Conservation (phyloP, 495 filamentous ascomycete species). For the Aspergillus heteromorphus region DNA sequence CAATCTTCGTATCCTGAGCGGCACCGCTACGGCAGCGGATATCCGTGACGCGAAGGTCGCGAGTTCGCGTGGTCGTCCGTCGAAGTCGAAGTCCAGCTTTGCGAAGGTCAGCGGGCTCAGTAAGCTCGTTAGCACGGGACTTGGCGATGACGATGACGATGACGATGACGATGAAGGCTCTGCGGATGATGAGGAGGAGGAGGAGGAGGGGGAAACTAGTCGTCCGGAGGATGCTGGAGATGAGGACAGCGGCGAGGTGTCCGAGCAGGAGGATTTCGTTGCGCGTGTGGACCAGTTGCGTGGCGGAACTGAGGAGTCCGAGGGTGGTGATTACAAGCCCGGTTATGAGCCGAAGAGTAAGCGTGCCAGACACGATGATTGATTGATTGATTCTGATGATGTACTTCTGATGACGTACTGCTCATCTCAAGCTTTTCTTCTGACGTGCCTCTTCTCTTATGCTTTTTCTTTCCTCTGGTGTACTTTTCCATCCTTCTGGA, state of each 20-base stretch:
- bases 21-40: slow-evolving; percentile 23
- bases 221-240: not conserved
- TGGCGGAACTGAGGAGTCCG: slow-evolving; percentile 21
- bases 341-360: slow-evolving; percentile 7
- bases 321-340: slow-evolving; percentile 20
- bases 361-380: slow-evolving; percentile 11
- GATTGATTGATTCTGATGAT: no score
- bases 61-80: slow-evolving; percentile 21
- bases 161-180: no score
- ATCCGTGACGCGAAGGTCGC: slow-evolving; percentile 20
- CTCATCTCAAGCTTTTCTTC: no score
- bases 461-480: no score
- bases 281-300: slow-evolving; percentile 16
- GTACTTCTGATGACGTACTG: no score
- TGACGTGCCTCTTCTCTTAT: no score
- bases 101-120: slow-evolving; percentile 30
- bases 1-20: slow-evolving; percentile 37
- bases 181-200: no score
- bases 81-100: slow-evolving; percentile 21
- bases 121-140: slow-evolving; percentile 29
- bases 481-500: no score
- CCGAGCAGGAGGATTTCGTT: slow-evolving; percentile 12
- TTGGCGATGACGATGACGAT: no score
- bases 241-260: slow-evolving; percentile 7
- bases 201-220: slow-evolving; percentile 10